A percentile compares a stretch with the other conserved stretches of the same genome.
These are phyloP conservation scores for Euphorbia corollata DNA, from an alignment of 441 rosid genomes.

Conservation along the genomic window DNA sequence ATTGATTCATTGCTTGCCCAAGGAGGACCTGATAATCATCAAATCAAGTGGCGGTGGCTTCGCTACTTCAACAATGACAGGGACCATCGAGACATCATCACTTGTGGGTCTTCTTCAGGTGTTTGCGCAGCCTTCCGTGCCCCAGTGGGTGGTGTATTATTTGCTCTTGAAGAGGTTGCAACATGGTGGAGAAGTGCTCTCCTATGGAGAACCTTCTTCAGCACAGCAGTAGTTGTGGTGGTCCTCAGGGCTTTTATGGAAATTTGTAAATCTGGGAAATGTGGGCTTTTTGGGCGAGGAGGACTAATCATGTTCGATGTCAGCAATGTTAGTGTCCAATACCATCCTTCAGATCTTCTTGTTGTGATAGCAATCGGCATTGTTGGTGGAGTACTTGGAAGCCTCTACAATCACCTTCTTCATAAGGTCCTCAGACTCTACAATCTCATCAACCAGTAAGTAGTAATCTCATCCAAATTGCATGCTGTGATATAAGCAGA, in stretches of 20 bases:
- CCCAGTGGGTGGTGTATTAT: slow-evolving; percentile 88
- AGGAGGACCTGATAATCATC: slow-evolving; percentile 75
- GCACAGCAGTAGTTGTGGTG: slow-evolving; percentile 78
- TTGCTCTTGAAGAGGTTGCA: slow-evolving; percentile 85
- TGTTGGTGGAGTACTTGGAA: slow-evolving; percentile 77
- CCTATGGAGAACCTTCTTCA: slow-evolving; percentile 89
- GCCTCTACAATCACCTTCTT: slow-evolving; percentile 70
- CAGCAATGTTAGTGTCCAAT: slow-evolving; percentile 49
- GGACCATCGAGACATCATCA: slow-evolving; percentile 79
- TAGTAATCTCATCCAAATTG: slow-evolving; percentile 26
- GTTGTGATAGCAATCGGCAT: slow-evolving; percentile 63
- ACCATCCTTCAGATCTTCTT: slow-evolving; percentile 52
- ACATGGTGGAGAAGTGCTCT: slow-evolving; percentile 98
- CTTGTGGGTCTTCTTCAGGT: slow-evolving; percentile 81
- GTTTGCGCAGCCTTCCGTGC: slow-evolving; percentile 91
- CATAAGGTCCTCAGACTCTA: slow-evolving; percentile 74
- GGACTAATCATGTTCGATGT: slow-evolving; percentile 91
- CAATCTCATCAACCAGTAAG: slow-evolving; percentile 87
- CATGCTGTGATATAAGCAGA: neutral
- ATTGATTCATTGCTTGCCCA: slow-evolving; percentile 75
- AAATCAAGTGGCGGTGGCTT: slow-evolving; percentile 75
- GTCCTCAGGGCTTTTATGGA: slow-evolving; percentile 77
- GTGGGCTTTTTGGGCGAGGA: slow-evolving; percentile 82
- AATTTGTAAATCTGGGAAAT: slow-evolving; percentile 61
- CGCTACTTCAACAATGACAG: slow-evolving; percentile 90